A percentile compares a stretch with the other conserved stretches of the same genome.
Evolutionary conservation across 345 rosid genomes (phyloP).

Genomic region (Camelina laxa): DNA sequence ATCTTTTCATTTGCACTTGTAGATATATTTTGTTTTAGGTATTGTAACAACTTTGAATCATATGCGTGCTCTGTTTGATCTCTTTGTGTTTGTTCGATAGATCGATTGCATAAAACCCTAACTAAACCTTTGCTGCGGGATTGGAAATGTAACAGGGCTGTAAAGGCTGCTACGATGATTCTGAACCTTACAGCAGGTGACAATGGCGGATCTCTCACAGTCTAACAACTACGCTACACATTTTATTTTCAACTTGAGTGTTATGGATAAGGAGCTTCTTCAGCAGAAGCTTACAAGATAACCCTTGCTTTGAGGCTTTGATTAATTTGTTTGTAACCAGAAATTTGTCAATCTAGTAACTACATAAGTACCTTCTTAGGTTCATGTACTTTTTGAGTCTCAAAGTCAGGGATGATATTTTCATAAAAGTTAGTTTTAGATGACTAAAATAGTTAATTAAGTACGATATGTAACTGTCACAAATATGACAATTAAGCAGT

Average conservation of each 20-base stretch:
- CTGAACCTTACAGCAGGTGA: slow-evolving; percentile 85
- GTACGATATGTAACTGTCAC: slow-evolving; percentile 6
- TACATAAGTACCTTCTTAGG: neutral
- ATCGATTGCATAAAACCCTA: slow-evolving; percentile 20
- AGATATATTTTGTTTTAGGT: too few species aligned
- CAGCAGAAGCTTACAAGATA: neutral
- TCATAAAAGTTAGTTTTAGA: slow-evolving; percentile 1
- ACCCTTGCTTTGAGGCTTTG: slow-evolving; percentile 2
- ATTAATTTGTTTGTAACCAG: slow-evolving; percentile 20
- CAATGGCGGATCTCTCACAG: slow-evolving; percentile 91
- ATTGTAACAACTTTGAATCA: neutral
- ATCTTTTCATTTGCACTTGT: too few species aligned
- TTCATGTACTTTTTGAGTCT: slow-evolving; percentile 11
- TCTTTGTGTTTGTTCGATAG: neutral
- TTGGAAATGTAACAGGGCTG: slow-evolving; percentile 58
- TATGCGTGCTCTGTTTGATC: neutral
- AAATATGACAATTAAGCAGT: neutral
- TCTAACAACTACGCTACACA: slow-evolving; percentile 42
- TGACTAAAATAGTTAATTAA: neutral
- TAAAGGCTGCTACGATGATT: slow-evolving; percentile 86
- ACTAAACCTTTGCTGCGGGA: slow-evolving; percentile 12
- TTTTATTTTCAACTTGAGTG: neutral
- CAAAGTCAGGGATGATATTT: neutral
- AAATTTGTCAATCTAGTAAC: neutral
- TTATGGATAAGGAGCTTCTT: neutral